Percentiles rank a stretch among this genome's conserved stretches.
These are phyloP conservation scores for Phyllostachys edulis DNA, from an alignment of 176 grass and related monocot species.

Conservation along the genomic window DNA sequence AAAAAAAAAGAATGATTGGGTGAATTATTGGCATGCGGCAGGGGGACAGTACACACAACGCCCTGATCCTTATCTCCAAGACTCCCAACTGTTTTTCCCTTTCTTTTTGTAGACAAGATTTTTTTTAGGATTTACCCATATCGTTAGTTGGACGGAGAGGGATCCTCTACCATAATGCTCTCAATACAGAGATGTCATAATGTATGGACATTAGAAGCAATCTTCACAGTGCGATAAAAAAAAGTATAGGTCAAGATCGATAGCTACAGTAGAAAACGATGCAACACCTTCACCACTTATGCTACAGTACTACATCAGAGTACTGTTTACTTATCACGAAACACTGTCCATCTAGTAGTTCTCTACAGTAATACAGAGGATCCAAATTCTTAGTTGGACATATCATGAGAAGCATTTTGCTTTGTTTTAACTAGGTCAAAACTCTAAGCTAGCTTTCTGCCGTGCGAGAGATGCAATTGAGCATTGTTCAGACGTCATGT, in stretches of 20 bases:
- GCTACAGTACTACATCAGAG: too few species aligned
- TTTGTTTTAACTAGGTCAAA: not conserved
- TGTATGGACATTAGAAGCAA: too few species aligned
- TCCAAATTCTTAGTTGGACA: not conserved
- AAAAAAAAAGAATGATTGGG: not conserved
- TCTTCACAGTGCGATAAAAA: too few species aligned
- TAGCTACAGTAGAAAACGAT: too few species aligned
- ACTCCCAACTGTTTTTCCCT: not conserved
- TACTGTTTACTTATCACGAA: too few species aligned
- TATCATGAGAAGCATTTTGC: not conserved
- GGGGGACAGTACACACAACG: not conserved
- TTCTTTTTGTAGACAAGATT: not conserved
- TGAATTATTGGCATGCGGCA: conserved; percentile 1
- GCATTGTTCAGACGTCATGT: not conserved
- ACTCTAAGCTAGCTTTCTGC: not conserved
- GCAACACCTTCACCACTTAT: too few species aligned
- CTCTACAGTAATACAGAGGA: too few species aligned
- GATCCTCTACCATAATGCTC: too few species aligned
- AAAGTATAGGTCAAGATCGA: too few species aligned
- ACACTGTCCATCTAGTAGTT: too few species aligned
- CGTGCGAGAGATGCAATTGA: not conserved
- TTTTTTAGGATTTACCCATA: not conserved
- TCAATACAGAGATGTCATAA: too few species aligned
- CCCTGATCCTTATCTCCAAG: not conserved
- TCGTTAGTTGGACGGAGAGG: not conserved